These are phyloP conservation scores for Chaetomium strumarium DNA, from an alignment of 2,329 filamentous ascomycete genomes.

Conservation along the genomic window DNA sequence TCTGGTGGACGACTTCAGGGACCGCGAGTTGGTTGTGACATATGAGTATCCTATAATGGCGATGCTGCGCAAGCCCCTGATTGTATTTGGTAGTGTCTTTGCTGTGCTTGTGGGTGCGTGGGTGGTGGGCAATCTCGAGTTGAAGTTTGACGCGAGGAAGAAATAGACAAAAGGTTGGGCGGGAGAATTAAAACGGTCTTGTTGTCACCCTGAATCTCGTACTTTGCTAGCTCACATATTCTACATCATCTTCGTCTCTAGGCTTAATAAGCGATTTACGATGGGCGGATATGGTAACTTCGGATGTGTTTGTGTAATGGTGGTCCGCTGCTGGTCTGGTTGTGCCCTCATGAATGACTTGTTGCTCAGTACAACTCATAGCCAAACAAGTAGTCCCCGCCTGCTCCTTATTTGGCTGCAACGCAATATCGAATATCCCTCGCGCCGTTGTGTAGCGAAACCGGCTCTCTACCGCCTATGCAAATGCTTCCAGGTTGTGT, in stretches of 20 bases:
- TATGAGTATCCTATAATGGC: slow-evolving; percentile 78
- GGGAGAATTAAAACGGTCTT: slow-evolving; percentile 12
- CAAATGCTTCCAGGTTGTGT: no score
- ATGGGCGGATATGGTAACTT: no score
- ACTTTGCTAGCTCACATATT: slow-evolving; percentile 7
- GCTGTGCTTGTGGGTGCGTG: slow-evolving; percentile 70
- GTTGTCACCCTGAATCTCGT: slow-evolving; percentile 6
- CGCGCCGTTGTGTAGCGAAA: no score
- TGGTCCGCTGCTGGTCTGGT: no score
- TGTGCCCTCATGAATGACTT: no score
- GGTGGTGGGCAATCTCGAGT: slow-evolving; percentile 70
- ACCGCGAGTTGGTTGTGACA: slow-evolving; percentile 74
- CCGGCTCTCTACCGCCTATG: no score
- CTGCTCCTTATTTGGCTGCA: no score
- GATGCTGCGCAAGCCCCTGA: slow-evolving; percentile 76
- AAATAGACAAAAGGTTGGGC: slow-evolving; percentile 31
- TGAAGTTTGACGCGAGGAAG: slow-evolving; percentile 59
- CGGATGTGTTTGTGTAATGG: no score
- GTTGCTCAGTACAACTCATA: no score
- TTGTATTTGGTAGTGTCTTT: slow-evolving; percentile 69
- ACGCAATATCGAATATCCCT: no score
- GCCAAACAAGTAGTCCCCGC: no score
- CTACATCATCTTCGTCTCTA: background rate
- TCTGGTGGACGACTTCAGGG: slow-evolving; percentile 83
- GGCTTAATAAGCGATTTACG: no score